Percentiles rank a stretch among this genome's conserved stretches.
phyloP scores from a whole-genome alignment of 768 basidiomycete species.

The Auricularia sp. region DNA sequence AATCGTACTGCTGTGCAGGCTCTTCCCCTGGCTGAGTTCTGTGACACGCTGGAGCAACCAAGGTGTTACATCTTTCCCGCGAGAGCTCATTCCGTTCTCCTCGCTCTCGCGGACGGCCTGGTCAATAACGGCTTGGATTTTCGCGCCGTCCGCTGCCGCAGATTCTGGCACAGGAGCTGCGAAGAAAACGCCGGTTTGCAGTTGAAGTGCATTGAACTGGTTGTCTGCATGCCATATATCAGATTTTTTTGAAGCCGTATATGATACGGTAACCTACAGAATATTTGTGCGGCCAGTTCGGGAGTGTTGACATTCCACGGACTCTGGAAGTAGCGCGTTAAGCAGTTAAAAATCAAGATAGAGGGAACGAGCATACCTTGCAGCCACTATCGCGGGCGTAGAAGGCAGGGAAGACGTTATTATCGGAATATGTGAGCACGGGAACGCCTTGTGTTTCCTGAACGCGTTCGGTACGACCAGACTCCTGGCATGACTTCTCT shows the following conservation, averaged over 20 bases:
- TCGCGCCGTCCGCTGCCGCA: conserved; percentile 54
- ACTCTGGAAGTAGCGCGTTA: conserved; percentile 34
- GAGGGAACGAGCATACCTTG: conserved; percentile 35
- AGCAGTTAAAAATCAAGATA: neutral
- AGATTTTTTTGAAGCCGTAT: too few relatives aligned
- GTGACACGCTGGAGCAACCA: conserved; percentile 82
- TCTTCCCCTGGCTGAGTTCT: conserved; percentile 69
- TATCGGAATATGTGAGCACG: conserved; percentile 66
- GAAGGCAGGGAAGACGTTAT: conserved; percentile 88
- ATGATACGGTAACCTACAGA: conserved; percentile 39
- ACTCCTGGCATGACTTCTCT: conserved; percentile 9
- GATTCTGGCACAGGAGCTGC: conserved; percentile 83
- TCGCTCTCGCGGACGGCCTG: conserved; percentile 79
- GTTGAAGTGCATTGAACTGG: conserved; percentile 51
- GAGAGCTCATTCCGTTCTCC: conserved; percentile 62
- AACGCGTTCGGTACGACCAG: neutral
- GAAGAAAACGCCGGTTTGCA: conserved; percentile 71
- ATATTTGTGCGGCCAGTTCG: conserved; percentile 55
- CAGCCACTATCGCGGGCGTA: conserved; percentile 78
- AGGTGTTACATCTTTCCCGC: conserved; percentile 89
- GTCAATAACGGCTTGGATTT: conserved; percentile 70
- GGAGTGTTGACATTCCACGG: conserved; percentile 70
- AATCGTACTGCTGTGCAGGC: conserved; percentile 57
- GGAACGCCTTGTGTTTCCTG: conserved; percentile 95
- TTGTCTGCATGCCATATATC: conserved; percentile 36